Percentiles rank a stretch among this genome's conserved stretches.
Evolutionary conservation across 768 basidiomycete species (phyloP).

Genomic region (Nidula microcarpa): DNA sequence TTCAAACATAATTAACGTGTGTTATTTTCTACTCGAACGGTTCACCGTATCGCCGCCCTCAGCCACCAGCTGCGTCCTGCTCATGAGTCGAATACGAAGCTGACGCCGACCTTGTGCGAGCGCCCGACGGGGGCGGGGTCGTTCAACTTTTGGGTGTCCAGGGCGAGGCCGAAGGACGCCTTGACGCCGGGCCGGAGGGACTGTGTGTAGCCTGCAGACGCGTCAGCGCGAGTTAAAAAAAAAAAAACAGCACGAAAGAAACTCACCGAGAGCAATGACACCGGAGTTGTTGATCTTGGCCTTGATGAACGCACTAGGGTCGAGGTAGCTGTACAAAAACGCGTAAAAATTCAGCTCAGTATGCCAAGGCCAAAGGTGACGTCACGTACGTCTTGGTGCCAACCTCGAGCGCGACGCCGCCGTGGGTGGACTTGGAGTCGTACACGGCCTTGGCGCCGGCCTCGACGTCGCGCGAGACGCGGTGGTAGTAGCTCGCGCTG

Average conservation of each 20-base stretch:
- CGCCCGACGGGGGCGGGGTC: conserved; percentile 60
- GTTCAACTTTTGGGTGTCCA: conserved; percentile 92
- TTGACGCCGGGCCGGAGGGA: conserved; percentile 90
- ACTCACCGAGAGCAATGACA: conserved; percentile 77
- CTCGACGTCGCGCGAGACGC: conserved; percentile 86
- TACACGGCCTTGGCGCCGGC: conserved; percentile 96
- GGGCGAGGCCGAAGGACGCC: conserved; percentile 88
- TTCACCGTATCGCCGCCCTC: conserved; percentile 23
- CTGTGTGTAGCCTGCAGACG: conserved; percentile 77
- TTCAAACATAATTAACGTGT: not conserved
- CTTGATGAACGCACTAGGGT: conserved; percentile 90
- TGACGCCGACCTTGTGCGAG: conserved; percentile 82
- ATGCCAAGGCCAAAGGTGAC: not conserved
- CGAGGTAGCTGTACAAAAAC: conserved; percentile 57
- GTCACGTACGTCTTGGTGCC: conserved; percentile 86
- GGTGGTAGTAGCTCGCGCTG: conserved; percentile 98
- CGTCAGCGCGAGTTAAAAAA: not conserved
- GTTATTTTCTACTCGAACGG: conserved; percentile 11
- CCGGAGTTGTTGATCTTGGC: conserved; percentile 98
- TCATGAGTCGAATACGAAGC: conserved; percentile 73
- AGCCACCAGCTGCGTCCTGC: conserved; percentile 19
- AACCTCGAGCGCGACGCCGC: conserved; percentile 88
- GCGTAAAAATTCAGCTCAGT: conserved; percentile 1
- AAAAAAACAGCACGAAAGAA: not conserved
- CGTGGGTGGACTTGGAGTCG: conserved; percentile 86